Evolutionary conservation across 129 eudicot species (phyloP).

Genomic region (Chrysanthemum seticuspe): DNA sequence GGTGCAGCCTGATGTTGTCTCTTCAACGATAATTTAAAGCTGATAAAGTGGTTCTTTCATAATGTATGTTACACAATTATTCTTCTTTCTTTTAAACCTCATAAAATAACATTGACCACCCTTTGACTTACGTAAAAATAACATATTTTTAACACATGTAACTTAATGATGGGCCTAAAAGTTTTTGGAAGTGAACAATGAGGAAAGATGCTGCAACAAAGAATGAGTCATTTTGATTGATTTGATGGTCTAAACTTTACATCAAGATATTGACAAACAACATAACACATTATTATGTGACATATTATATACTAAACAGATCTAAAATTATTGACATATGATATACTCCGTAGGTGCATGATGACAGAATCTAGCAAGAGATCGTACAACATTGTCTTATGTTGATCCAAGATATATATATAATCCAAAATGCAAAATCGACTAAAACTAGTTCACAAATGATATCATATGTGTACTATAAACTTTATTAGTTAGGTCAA

Average conservation of each 20-base stretch:
- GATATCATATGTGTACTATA: slow-evolving; percentile 6
- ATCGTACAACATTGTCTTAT: slow-evolving; percentile 34
- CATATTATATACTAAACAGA: too few relatives aligned
- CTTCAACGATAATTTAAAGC: slow-evolving; percentile 39
- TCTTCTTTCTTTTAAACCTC: slow-evolving; percentile 34
- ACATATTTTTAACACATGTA: slow-evolving; percentile 23
- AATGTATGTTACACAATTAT: slow-evolving; percentile 22
- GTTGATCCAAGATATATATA: slow-evolving; percentile 23
- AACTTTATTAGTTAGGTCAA: slow-evolving; percentile 18
- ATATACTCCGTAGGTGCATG: slow-evolving; percentile 19
- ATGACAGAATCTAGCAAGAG: slow-evolving; percentile 29
- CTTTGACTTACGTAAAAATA: slow-evolving; percentile 31
- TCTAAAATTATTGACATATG: slow-evolving; percentile 26
- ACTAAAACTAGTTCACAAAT: slow-evolving; percentile 20
- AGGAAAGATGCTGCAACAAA: slow-evolving; percentile 5
- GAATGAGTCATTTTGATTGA: slow-evolving; percentile 24
- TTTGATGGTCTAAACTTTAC: slow-evolving; percentile 35
- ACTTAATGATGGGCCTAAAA: slow-evolving; percentile 31
- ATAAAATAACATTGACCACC: slow-evolving; percentile 26
- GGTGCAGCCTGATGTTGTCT: slow-evolving; percentile 46
- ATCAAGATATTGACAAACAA: slow-evolving; percentile 32
- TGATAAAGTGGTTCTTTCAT: slow-evolving; percentile 41
- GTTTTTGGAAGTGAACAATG: slow-evolving; percentile 19
- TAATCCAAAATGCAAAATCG: slow-evolving; percentile 17
- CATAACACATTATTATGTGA: background rate